These are phyloP conservation scores for Fomitopsis pinicola DNA, from an alignment of 1,284 basidiomycete species.

Conservation along the genomic window DNA sequence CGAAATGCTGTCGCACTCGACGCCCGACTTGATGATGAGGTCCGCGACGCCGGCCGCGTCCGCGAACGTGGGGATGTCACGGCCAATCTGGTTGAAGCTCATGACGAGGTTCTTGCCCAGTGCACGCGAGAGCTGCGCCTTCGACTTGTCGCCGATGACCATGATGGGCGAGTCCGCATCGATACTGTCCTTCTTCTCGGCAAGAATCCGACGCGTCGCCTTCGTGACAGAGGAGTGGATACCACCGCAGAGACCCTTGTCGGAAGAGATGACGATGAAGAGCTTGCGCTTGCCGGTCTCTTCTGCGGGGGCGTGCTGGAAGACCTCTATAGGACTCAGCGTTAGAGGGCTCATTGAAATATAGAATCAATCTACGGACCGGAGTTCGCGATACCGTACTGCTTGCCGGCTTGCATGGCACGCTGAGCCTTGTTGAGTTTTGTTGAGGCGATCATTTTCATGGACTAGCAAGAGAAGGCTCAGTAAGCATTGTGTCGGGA, in stretches of 20 bases:
- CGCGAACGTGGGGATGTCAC: constrained; percentile 95
- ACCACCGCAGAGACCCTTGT: constrained; percentile 99
- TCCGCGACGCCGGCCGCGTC: constrained; percentile 95
- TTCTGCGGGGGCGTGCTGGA: constrained; percentile 66
- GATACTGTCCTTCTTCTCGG: constrained; percentile 47
- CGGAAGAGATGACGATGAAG: constrained; percentile 92
- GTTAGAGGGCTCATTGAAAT: not conserved
- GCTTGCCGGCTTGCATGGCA: constrained; percentile 92
- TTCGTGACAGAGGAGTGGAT: constrained; percentile 98
- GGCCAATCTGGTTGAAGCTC: constrained; percentile 97
- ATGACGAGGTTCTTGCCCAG: constrained; percentile 70
- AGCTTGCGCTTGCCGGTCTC: constrained; percentile 70
- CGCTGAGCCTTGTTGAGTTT: constrained; percentile 94
- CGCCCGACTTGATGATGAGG: constrained; percentile 81
- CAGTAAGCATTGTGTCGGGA: not conserved
- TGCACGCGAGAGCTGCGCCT: constrained; percentile 82
- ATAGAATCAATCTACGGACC: constrained; percentile 49
- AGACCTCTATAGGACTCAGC: constrained; percentile 61
- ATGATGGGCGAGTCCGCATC: constrained; percentile 69
- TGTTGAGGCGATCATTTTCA: constrained; percentile 99
- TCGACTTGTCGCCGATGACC: constrained; percentile 97
- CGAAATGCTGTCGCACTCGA: constrained; percentile 86
- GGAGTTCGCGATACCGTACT: constrained; percentile 91
- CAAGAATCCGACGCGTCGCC: constrained; percentile 70
- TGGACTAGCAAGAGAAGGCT: constrained; percentile 59